Conservation (phyloP, 352 stramenopile species). For the Peronospora destructor region DNA sequence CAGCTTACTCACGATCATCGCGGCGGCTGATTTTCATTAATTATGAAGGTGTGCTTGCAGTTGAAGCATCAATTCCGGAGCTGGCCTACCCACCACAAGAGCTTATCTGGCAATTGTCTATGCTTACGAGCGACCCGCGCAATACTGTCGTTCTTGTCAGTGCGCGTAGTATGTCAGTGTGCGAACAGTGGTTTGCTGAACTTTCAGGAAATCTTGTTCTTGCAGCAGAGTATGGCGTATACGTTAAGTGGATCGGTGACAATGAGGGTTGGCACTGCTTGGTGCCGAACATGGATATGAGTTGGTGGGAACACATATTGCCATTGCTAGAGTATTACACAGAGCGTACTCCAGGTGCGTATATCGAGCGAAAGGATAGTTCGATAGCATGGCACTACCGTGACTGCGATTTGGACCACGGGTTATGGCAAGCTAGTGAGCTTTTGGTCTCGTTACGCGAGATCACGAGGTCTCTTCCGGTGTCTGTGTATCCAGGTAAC, state of each 20-base stretch:
- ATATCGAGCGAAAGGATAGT: constrained; percentile 81
- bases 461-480: constrained; percentile 61
- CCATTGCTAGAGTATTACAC: constrained; percentile 80
- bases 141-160: constrained; percentile 78
- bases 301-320: constrained; percentile 73
- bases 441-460: constrained; percentile 73
- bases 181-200: constrained; percentile 73
- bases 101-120: constrained; percentile 77
- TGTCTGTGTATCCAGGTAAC: constrained; percentile 70
- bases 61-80: constrained; percentile 79
- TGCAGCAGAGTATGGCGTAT: constrained; percentile 74
- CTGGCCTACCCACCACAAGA: constrained; percentile 80
- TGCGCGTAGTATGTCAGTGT: constrained; percentile 57
- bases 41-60: constrained; percentile 84
- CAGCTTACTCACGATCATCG: constrained; percentile 63
- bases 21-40: constrained; percentile 80
- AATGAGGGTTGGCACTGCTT: constrained; percentile 69
- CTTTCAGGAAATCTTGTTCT: constrained; percentile 60
- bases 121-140: constrained; percentile 63
- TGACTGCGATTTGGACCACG: constrained; percentile 83
- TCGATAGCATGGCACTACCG: constrained; percentile 88
- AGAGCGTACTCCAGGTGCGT: constrained; percentile 72
- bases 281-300: constrained; percentile 74
- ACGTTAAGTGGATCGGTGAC: constrained; percentile 64
- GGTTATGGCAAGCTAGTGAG: constrained; percentile 87